Conservation (phyloP, 2,329 filamentous ascomycete genomes). For the Huntiella decipiens region DNA sequence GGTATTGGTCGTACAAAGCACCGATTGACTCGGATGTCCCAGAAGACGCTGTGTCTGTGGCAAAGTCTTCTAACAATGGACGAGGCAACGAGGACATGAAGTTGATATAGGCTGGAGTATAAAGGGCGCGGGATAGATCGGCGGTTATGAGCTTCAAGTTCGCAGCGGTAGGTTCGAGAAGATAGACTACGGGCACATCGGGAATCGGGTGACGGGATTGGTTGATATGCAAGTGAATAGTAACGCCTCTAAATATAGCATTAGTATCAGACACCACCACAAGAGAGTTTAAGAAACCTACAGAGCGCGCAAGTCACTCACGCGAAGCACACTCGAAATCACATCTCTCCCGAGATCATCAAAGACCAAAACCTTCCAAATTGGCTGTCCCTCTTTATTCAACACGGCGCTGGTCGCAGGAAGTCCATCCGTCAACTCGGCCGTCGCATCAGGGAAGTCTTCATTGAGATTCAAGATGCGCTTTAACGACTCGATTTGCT, state of each 20-base stretch:
- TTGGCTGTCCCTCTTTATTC: constrained; percentile 72
- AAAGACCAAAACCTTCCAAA: constrained; percentile 96
- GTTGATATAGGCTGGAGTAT: constrained; percentile 89
- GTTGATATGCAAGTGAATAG: constrained; percentile 62
- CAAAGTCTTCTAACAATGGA: constrained; percentile 85
- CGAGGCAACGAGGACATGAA: constrained; percentile 87
- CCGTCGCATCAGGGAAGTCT: constrained; percentile 36
- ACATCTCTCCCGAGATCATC: constrained; percentile 83
- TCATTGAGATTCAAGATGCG: constrained; percentile 93
- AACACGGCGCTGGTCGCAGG: constrained; percentile 60
- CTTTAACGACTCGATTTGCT: constrained; percentile 46
- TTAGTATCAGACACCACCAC: not conserved
- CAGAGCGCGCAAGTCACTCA: constrained; percentile 80
- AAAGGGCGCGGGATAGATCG: constrained; percentile 73
- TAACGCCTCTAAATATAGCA: constrained; percentile 42
- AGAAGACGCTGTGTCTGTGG: constrained; percentile 63
- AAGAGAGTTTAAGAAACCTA: not conserved
- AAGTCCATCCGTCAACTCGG: constrained; percentile 42
- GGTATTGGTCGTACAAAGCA: constrained; percentile 87
- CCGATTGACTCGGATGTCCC: constrained; percentile 78
- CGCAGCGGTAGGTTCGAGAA: constrained; percentile 69
- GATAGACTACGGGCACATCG: constrained; percentile 87
- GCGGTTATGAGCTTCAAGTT: constrained; percentile 70
- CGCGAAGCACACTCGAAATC: constrained; percentile 85
- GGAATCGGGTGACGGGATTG: constrained; percentile 66